Percentiles rank a stretch among this genome's conserved stretches.
These are phyloP conservation scores for Calocybe gambosa DNA, from an alignment of 1,284 basidiomycete genomes.

Conservation along the genomic window DNA sequence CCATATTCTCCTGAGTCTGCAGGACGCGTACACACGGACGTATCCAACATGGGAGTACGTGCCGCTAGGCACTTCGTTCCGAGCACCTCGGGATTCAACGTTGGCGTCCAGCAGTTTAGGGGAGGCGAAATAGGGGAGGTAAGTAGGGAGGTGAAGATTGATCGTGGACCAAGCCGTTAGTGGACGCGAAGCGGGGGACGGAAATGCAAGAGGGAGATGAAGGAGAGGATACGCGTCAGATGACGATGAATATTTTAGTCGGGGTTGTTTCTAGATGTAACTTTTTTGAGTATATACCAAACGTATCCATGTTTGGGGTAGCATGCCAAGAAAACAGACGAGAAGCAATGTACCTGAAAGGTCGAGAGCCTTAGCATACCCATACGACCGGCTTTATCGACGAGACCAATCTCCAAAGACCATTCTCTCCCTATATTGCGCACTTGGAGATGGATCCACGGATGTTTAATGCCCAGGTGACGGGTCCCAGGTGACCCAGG, in stretches of 20 bases:
- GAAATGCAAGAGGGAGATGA: slow-evolving; percentile 70
- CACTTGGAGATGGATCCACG: slow-evolving; percentile 73
- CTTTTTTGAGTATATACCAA: background rate
- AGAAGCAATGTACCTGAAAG: slow-evolving; percentile 57
- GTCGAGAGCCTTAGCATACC: slow-evolving; percentile 71
- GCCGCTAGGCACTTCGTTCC: slow-evolving; percentile 38
- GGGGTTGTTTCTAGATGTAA: slow-evolving; percentile 47
- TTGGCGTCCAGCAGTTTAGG: slow-evolving; percentile 24
- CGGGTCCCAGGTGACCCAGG: slow-evolving; percentile 8
- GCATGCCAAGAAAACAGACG: slow-evolving; percentile 1
- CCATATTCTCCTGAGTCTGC: slow-evolving; percentile 76
- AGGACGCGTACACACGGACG: slow-evolving; percentile 77
- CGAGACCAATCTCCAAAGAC: slow-evolving; percentile 73
- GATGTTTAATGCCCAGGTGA: slow-evolving; percentile 61
- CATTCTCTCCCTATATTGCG: slow-evolving; percentile 63
- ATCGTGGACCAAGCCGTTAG: slow-evolving; percentile 74
- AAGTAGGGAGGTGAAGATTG: slow-evolving; percentile 50
- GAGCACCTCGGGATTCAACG: slow-evolving; percentile 18
- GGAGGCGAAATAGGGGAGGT: slow-evolving; percentile 62
- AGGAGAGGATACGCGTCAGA: slow-evolving; percentile 45
- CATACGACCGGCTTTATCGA: slow-evolving; percentile 52
- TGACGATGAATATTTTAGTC: slow-evolving; percentile 34
- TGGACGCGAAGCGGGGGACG: slow-evolving; percentile 41
- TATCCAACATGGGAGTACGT: slow-evolving; percentile 61
- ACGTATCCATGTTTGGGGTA: background rate